A percentile compares a stretch with the other conserved stretches of the same genome.
phyloP scores from a whole-genome alignment of 768 basidiomycete species.

The Leccinum variicolor region DNA sequence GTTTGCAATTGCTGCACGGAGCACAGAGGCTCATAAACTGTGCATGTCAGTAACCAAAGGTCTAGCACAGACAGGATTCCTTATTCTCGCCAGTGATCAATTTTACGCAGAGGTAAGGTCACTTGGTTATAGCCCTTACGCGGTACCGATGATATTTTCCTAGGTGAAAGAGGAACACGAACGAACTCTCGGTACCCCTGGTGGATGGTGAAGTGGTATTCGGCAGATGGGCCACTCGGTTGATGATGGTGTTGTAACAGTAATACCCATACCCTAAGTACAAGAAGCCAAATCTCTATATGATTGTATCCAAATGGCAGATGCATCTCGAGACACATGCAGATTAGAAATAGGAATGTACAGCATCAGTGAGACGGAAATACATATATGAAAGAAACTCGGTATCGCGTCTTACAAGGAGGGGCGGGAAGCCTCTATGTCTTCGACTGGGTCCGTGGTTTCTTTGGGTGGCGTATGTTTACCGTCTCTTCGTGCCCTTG shows the following conservation, averaged over 20 bases:
- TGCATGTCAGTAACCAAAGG: slow-evolving; percentile 58
- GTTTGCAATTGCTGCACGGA: slow-evolving; percentile 59
- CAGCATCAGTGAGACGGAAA: slow-evolving; percentile 12
- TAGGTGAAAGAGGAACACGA: slow-evolving; percentile 26
- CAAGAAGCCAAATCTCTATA: slow-evolving; percentile 4
- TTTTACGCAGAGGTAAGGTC: slow-evolving; percentile 52
- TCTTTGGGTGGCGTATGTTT: slow-evolving; percentile 38
- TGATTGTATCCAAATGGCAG: slow-evolving; percentile 14
- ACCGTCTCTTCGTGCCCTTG: slow-evolving; percentile 29
- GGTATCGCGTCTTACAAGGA: slow-evolving; percentile 12
- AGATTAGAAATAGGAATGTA: slow-evolving; percentile 18
- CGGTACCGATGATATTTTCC: background rate
- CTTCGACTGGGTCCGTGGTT: slow-evolving; percentile 26
- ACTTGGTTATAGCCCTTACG: background rate
- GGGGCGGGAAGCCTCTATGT: slow-evolving; percentile 10
- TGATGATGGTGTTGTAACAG: slow-evolving; percentile 12
- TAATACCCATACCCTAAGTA: slow-evolving; percentile 13
- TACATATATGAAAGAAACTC: slow-evolving; percentile 15
- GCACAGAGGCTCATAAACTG: slow-evolving; percentile 57
- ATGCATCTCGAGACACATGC: slow-evolving; percentile 11
- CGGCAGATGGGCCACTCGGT: background rate
- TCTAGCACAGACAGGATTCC: slow-evolving; percentile 59
- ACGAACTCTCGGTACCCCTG: slow-evolving; percentile 6
- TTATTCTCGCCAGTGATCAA: slow-evolving; percentile 52
- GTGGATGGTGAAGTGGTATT: slow-evolving; percentile 1